Evolutionary conservation across 495 filamentous ascomycete genomes (phyloP).

Genomic region (Hypoxylon lienhwacheense): DNA sequence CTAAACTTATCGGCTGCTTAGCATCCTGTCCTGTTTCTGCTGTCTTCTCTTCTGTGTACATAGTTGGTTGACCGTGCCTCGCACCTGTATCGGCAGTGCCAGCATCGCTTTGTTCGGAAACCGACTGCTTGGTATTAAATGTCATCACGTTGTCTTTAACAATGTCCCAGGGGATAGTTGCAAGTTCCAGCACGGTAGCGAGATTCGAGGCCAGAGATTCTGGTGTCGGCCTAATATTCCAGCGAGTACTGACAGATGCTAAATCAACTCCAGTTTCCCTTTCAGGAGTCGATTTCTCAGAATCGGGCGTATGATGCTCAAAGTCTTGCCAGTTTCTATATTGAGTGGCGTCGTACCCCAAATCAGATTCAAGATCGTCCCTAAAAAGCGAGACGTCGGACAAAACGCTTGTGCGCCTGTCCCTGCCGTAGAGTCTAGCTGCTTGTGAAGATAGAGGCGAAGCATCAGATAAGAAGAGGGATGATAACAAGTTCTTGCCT

Average conservation of each 20-base stretch:
- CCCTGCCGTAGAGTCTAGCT: conserved; percentile 19
- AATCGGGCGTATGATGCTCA: not conserved
- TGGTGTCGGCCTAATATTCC: not conserved
- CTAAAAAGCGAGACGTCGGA: conserved; percentile 4
- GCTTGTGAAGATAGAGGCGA: conserved; percentile 13
- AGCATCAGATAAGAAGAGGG: conserved; percentile 20
- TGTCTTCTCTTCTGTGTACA: not conserved
- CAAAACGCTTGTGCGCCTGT: conserved; percentile 16
- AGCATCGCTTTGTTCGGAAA: not conserved
- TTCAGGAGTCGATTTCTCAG: conserved; percentile 1
- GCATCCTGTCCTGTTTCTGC: not conserved
- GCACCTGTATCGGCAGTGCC: not conserved
- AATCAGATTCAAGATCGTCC: not conserved
- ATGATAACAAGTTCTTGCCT: conserved; percentile 46
- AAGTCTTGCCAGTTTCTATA: not conserved
- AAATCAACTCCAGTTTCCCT: conserved; percentile 5
- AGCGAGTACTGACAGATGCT: not conserved
- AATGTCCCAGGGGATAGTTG: conserved; percentile 6
- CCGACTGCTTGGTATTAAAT: conserved; percentile 1
- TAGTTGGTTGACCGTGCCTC: not conserved
- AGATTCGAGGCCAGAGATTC: conserved; percentile 1
- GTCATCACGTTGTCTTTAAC: conserved; percentile 3
- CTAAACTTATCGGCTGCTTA: not conserved
- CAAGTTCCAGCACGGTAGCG: not conserved
- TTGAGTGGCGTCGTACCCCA: not conserved